These are phyloP conservation scores for Morella rubra DNA, from an alignment of 306 rosid species.

Conservation along the genomic window DNA sequence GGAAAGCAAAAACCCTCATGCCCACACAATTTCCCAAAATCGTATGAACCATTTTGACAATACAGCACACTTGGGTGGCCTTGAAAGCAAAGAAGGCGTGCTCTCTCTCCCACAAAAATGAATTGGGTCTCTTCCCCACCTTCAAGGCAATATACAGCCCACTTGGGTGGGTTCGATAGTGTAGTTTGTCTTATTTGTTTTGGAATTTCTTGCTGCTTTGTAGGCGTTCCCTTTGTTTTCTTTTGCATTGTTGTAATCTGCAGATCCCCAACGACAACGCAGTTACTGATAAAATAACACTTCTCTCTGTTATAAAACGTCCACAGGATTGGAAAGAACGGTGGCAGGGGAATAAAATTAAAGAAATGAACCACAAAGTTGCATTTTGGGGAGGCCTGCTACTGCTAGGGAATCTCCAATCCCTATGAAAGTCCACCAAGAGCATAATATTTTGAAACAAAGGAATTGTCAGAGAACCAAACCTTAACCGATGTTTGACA, in stretches of 20 bases:
- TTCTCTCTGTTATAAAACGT: neutral
- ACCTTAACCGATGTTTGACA: conserved; percentile 13
- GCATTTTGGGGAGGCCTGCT: conserved; percentile 17
- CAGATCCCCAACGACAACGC: neutral
- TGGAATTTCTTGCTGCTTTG: conserved; percentile 1
- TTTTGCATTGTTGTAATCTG: neutral
- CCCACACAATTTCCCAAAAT: neutral
- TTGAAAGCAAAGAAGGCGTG: neutral
- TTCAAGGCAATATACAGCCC: neutral
- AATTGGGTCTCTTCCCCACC: neutral
- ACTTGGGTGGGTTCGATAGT: neutral
- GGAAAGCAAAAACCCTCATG: neutral
- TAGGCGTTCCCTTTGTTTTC: conserved; percentile 4
- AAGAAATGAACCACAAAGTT: conserved; percentile 18
- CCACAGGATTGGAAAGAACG: neutral
- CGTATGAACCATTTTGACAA: neutral
- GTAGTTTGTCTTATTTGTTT: conserved; percentile 1
- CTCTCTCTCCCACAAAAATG: neutral
- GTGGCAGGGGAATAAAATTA: neutral
- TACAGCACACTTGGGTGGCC: neutral
- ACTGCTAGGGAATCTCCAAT: conserved; percentile 30
- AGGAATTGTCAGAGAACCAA: conserved; percentile 39
- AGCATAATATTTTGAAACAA: conserved; percentile 29
- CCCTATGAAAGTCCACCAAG: conserved; percentile 34
- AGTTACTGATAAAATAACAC: neutral